Conservation (phyloP, 768 basidiomycete genomes). For the Strobilomyces echinocephalus region DNA sequence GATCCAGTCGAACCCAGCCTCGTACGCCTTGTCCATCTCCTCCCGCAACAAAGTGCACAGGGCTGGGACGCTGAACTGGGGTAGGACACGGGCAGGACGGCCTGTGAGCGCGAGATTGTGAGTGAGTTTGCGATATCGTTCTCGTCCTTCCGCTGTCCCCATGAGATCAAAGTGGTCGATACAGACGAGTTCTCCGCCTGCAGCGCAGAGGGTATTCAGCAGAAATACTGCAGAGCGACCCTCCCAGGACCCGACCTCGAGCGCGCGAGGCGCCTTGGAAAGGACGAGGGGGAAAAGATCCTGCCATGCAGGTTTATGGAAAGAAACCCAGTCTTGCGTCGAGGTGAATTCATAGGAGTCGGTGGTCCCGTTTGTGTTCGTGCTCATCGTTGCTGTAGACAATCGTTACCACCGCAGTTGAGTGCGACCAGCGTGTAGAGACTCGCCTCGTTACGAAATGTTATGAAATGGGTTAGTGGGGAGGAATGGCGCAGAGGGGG, state of each 20-base stretch:
- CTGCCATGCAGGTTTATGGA: conserved; percentile 41
- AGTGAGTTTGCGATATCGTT: conserved; percentile 39
- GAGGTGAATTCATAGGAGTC: conserved; percentile 40
- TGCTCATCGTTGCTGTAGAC: conserved; percentile 13
- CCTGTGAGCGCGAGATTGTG: conserved; percentile 48
- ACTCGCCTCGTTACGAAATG: not conserved
- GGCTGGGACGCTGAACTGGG: conserved; percentile 50
- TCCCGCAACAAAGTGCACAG: conserved; percentile 45
- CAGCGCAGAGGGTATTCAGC: conserved; percentile 41
- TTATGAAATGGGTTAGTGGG: not conserved
- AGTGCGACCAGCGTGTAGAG: not conserved
- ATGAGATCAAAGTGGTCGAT: conserved; percentile 59
- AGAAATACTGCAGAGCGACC: conserved; percentile 59
- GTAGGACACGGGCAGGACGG: conserved; percentile 41
- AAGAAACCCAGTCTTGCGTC: conserved; percentile 56
- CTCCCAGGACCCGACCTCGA: conserved; percentile 62
- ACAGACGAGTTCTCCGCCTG: conserved; percentile 45
- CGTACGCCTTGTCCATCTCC: conserved; percentile 30
- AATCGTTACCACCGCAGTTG: not conserved
- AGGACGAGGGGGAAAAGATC: conserved; percentile 36
- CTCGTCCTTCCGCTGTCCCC: conserved; percentile 41
- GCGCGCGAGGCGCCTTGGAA: conserved; percentile 39
- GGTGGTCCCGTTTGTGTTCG: conserved; percentile 1
- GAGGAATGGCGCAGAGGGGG: not conserved
- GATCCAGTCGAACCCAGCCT: conserved; percentile 52